Evolutionary conservation across 2,329 filamentous ascomycete species (phyloP).

Genomic region (Lachnellula suecica): DNA sequence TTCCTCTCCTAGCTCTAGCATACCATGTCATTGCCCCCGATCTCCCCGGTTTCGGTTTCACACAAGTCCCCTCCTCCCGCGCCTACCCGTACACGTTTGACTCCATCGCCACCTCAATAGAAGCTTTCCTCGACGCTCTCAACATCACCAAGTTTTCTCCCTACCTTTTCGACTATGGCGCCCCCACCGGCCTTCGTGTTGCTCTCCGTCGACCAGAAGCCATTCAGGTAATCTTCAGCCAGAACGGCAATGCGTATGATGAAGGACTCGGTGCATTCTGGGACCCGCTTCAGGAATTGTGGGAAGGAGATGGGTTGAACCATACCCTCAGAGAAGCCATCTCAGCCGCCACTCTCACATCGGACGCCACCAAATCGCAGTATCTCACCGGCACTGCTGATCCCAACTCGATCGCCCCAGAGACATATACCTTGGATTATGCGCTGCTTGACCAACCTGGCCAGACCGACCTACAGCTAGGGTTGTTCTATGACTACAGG

Average conservation of each 20-base stretch:
- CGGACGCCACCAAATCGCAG: slow-evolving; percentile 25
- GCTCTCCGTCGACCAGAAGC: slow-evolving; percentile 47
- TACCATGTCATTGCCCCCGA: slow-evolving; percentile 54
- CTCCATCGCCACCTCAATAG: slow-evolving; percentile 46
- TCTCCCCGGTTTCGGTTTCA: slow-evolving; percentile 61
- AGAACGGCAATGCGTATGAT: slow-evolving; percentile 61
- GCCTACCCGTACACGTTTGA: slow-evolving; percentile 55
- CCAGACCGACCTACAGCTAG: slow-evolving; percentile 53
- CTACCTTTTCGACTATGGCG: slow-evolving; percentile 65
- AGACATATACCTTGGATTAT: slow-evolving; percentile 45
- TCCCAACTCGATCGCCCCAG: slow-evolving; percentile 16
- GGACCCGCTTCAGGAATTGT: slow-evolving; percentile 20
- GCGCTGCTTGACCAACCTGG: slow-evolving; percentile 48
- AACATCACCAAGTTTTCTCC: slow-evolving; percentile 47
- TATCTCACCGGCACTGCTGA: slow-evolving; percentile 18
- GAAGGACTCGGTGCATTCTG: slow-evolving; percentile 48
- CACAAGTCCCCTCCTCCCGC: slow-evolving; percentile 45
- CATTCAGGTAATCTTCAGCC: slow-evolving; percentile 52
- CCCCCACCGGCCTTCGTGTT: slow-evolving; percentile 53
- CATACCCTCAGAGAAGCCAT: slow-evolving; percentile 13
- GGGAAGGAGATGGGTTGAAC: slow-evolving; percentile 10
- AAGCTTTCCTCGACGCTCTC: slow-evolving; percentile 48
- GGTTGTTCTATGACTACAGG: slow-evolving; percentile 56
- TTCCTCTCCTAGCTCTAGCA: slow-evolving; percentile 38
- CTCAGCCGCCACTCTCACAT: slow-evolving; percentile 9